Evolutionary conservation across 164 flowering plant species (phyloP).

Genomic region (Stephania yunnanensis): DNA sequence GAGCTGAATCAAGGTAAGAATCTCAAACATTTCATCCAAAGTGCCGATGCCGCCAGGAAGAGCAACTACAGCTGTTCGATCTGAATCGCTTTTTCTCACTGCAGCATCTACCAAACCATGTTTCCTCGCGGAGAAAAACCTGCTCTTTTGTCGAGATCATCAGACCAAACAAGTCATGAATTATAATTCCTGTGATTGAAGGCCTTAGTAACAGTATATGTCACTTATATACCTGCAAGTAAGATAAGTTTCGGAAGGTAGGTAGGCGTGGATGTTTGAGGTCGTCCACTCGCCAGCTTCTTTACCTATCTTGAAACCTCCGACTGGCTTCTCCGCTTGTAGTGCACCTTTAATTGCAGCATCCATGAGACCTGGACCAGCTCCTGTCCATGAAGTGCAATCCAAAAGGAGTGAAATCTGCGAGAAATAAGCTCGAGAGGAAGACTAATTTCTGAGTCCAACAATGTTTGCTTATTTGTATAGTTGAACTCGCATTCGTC

Average conservation of each 20-base stretch:
- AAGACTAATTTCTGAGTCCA: background rate
- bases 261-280: constrained; percentile 68
- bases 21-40: constrained; percentile 84
- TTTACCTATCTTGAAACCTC: constrained; percentile 80
- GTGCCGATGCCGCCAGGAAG: constrained; percentile 96
- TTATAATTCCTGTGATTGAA: background rate
- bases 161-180: background rate
- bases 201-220: background rate
- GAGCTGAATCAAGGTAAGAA: constrained; percentile 75
- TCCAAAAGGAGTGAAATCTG: constrained; percentile 74
- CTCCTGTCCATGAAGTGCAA: constrained; percentile 94
- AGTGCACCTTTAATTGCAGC: constrained; percentile 84
- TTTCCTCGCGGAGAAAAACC: constrained; percentile 95
- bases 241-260: constrained; percentile 68
- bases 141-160: constrained; percentile 16
- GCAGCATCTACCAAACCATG: constrained; percentile 93
- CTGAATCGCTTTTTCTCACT: constrained; percentile 46
- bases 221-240: constrained; percentile 70
- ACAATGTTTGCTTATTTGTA: background rate
- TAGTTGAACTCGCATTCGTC: background rate
- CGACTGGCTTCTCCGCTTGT: constrained; percentile 72
- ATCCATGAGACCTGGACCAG: constrained; percentile 99
- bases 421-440: background rate
- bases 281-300: constrained; percentile 94
- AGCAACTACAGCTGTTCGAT: constrained; percentile 73